These are phyloP conservation scores for Diplocarpon rosae DNA, from an alignment of 2,329 filamentous ascomycete species.

Conservation along the genomic window DNA sequence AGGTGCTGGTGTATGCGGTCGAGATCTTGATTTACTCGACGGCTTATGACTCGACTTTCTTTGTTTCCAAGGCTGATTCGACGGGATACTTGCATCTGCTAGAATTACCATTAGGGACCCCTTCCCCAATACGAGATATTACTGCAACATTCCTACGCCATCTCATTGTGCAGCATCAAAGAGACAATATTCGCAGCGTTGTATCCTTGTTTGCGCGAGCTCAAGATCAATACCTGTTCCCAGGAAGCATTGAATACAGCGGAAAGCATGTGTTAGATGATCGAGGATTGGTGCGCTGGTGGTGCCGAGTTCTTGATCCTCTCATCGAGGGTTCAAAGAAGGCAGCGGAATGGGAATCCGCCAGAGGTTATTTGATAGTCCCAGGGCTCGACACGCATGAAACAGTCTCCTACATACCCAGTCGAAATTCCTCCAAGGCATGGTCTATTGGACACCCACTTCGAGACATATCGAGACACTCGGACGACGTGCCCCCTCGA, in stretches of 20 bases:
- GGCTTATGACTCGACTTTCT: constrained; percentile 69
- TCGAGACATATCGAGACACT: constrained; percentile 49
- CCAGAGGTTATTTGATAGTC: constrained; percentile 75
- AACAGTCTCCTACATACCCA: constrained; percentile 66
- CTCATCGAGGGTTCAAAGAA: constrained; percentile 35
- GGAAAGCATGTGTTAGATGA: constrained; percentile 90
- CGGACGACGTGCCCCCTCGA: constrained; percentile 59
- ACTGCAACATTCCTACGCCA: constrained; percentile 66
- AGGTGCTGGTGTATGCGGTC: constrained; percentile 67
- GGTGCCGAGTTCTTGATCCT: constrained; percentile 79
- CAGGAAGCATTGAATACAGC: constrained; percentile 73
- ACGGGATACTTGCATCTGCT: constrained; percentile 73
- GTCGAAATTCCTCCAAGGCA: constrained; percentile 25
- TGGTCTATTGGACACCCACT: constrained; percentile 68
- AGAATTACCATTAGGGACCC: constrained; percentile 46
- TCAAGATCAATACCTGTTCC: constrained; percentile 90
- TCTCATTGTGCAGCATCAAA: constrained; percentile 56
- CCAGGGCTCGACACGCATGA: constrained; percentile 80
- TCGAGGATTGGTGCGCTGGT: constrained; percentile 84
- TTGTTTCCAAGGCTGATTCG: constrained; percentile 94
- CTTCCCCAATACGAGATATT: constrained; percentile 65
- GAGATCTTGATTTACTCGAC: constrained; percentile 86
- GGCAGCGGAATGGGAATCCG: constrained; percentile 31
- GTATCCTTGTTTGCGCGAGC: constrained; percentile 86
- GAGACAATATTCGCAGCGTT: constrained; percentile 56